These are phyloP conservation scores for Liriodendron chinense DNA, from an alignment of 164 flowering plant genomes.

Conservation along the genomic window DNA sequence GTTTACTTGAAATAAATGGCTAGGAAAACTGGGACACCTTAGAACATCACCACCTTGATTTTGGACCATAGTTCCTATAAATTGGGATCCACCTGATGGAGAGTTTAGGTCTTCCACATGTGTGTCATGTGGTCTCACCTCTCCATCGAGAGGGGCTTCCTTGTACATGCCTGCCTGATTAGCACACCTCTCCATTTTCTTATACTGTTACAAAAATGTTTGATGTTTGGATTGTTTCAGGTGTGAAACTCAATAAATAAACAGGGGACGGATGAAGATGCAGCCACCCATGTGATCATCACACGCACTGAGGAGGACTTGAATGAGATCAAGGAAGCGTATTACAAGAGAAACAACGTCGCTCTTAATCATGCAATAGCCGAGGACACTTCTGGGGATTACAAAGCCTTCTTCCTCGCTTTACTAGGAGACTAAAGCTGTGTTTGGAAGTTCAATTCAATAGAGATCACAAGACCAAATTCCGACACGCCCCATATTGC, in stretches of 20 bases:
- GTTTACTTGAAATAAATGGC: too few species aligned
- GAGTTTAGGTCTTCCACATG: too few species aligned
- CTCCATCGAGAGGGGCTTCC: neutral
- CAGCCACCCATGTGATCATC: constrained; percentile 63
- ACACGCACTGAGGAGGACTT: constrained; percentile 80
- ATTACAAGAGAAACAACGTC: constrained; percentile 62
- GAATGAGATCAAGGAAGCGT: constrained; percentile 63
- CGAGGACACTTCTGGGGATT: constrained; percentile 77
- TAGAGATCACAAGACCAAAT: neutral
- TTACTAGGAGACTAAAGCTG: constrained; percentile 42
- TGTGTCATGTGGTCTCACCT: too few species aligned
- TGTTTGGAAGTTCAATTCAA: neutral
- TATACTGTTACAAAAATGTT: neutral
- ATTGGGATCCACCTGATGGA: too few species aligned
- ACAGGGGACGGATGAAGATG: constrained; percentile 69
- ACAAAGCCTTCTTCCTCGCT: constrained; percentile 67
- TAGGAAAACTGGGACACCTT: too few species aligned
- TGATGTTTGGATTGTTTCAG: constrained; percentile 15
- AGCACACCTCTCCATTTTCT: neutral
- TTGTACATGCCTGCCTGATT: neutral
- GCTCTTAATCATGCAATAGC: constrained; percentile 56
- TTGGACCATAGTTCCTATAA: too few species aligned
- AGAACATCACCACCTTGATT: too few species aligned
- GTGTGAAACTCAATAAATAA: constrained; percentile 45
- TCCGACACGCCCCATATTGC: neutral